These are phyloP conservation scores for Tuber umbilicatum DNA, from an alignment of 495 filamentous ascomycete genomes.

Conservation along the genomic window DNA sequence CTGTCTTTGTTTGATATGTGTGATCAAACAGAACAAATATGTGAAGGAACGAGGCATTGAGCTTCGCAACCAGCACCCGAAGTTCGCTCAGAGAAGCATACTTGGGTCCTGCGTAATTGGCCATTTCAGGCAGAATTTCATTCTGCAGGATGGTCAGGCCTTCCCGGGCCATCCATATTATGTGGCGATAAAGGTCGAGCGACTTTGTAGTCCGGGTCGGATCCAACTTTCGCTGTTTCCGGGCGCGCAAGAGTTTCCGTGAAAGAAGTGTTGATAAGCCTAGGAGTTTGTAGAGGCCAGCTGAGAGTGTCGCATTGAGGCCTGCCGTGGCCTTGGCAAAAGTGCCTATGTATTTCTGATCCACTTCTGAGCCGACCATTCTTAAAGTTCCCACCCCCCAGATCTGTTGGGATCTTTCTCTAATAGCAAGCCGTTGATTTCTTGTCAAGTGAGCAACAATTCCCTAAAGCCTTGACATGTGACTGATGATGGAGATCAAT, in stretches of 20 bases:
- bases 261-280: conserved; percentile 85
- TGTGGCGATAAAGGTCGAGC: conserved; percentile 79
- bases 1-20: conserved; percentile 41
- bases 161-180: conserved; percentile 91
- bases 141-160: conserved; percentile 79
- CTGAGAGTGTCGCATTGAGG: conserved; percentile 63
- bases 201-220: conserved; percentile 71
- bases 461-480: neutral
- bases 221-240: conserved; percentile 76
- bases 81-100: conserved; percentile 51
- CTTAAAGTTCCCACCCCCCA: neutral
- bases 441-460: neutral
- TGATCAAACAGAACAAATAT: conserved; percentile 97
- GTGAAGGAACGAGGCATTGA: conserved; percentile 90
- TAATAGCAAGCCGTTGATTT: neutral
- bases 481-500: neutral
- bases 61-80: conserved; percentile 81
- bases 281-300: conserved; percentile 79
- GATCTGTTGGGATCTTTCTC: neutral
- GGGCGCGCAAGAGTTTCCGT: conserved; percentile 72
- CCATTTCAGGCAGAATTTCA: conserved; percentile 74
- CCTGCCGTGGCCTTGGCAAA: conserved; percentile 68
- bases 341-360: conserved; percentile 89
- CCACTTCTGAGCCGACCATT: conserved; percentile 94
- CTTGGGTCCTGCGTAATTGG: conserved; percentile 48